Evolutionary conservation across 495 filamentous ascomycete species (phyloP).

Genomic region (Lasiosphaeria hispida): DNA sequence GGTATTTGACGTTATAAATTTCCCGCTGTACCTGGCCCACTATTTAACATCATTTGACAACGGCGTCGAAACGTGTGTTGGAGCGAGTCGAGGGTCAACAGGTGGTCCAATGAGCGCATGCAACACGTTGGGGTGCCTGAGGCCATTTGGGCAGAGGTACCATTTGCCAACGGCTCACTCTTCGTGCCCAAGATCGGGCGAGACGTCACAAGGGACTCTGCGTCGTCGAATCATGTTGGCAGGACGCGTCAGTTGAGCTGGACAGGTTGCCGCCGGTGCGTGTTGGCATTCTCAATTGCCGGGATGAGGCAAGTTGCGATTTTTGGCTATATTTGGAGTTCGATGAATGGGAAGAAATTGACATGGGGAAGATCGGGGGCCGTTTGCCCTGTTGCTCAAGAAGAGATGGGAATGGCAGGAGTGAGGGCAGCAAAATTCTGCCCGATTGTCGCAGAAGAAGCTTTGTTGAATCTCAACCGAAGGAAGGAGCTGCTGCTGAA

Average conservation of each 20-base stretch:
- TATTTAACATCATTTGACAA: neutral
- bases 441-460: no score
- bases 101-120: constrained; percentile 20
- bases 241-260: neutral
- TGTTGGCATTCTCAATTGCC: no score
- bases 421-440: no score
- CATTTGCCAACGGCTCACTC: neutral
- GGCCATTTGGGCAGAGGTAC: neutral
- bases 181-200: neutral
- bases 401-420: no score
- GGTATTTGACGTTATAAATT: constrained; percentile 1
- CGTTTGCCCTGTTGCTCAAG: no score
- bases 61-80: constrained; percentile 10
- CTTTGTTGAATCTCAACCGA: no score
- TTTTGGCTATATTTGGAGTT: no score
- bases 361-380: no score
- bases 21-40: neutral
- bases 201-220: neutral
- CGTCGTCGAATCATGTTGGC: neutral
- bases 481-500: no score
- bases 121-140: neutral
- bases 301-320: no score
- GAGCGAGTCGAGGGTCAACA: constrained; percentile 18
- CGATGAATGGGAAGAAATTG: no score
- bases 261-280: no score